Evolutionary conservation across 2,329 filamentous ascomycete genomes (phyloP).

Genomic region (Trichophyton rubrum): DNA sequence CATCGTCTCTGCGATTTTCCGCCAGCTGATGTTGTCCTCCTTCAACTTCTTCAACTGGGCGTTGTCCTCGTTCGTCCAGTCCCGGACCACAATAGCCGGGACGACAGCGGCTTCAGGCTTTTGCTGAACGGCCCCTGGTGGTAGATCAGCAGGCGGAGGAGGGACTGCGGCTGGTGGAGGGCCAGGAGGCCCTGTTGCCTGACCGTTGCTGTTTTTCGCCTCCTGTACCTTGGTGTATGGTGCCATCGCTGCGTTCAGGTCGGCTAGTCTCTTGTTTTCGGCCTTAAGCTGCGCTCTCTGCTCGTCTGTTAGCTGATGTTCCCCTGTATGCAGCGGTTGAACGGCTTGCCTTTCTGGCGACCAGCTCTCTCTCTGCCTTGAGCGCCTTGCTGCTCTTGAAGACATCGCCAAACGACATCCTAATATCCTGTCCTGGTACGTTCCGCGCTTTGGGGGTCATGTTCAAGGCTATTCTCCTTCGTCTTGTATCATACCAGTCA

Average conservation of each 20-base stretch:
- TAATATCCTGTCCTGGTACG: slow-evolving; percentile 6
- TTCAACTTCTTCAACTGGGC: slow-evolving; percentile 15
- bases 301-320: background rate
- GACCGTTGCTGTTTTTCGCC: background rate
- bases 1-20: slow-evolving; percentile 16
- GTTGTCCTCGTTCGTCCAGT: slow-evolving; percentile 18
- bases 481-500: background rate
- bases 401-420: slow-evolving; percentile 15
- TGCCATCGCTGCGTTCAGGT: background rate
- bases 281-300: slow-evolving; percentile 6
- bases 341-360: slow-evolving; percentile 13
- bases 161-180: background rate
- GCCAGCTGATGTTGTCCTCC: slow-evolving; percentile 16
- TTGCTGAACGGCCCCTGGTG: background rate
- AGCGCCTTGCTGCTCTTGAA: slow-evolving; percentile 16
- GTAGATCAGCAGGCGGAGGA: background rate
- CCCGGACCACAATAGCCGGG: background rate
- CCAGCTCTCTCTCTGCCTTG: slow-evolving; percentile 12
- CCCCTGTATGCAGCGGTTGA: background rate
- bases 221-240: background rate
- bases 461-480: background rate
- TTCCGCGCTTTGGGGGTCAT: background rate
- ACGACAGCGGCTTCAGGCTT: background rate
- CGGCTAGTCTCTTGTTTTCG: slow-evolving; percentile 6
- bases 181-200: background rate